Base-by-base conservation (phyloP, 306 rosid species). In the Crataegus laevigata region DNA sequence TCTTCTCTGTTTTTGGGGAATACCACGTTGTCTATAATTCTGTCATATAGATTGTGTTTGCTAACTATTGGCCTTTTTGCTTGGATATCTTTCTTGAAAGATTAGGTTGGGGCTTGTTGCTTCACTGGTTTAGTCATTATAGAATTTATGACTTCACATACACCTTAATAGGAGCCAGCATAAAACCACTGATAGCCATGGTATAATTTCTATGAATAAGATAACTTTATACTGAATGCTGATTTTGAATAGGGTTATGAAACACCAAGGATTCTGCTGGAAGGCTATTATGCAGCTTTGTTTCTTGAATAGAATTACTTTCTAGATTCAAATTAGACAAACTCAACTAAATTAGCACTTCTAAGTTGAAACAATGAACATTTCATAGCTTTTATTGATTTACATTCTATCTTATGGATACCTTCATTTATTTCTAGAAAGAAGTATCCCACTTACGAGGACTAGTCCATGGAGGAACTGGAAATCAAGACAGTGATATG, bases 381-480 rank as follows among this genome's bases (percentile, higher is more conserved):
- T 59, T 11, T 8, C 51, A 26, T 51, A 47, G 26, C 55, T 66
- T 32, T 3, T 47, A 14, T 30, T 15, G 25, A 58, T 60, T 60
- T 51, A 60, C 14, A 22, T 18, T 61, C 11, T 28, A 34, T 74
- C 77, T 74, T 38, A 64, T 28, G 66, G 67, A 45, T 74, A 61
- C 17, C 24, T 66, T 69, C 38, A 8, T 76, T 38, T 60, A 38
- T 55, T 74, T 79, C 45, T 85, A 94, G 99, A 94, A 85, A 87
- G 98, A 94, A 88, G 84, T 94, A 80, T 89, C 96, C 65, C 90
- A 80, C 64, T 82, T 92, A 67, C 96, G 87, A 69, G 89, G 92
- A 70, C 81, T 85, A 45, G 91, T 43, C 70, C 79, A 71, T 75
- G 96, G 92, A 72, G 93, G 87, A 76, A 67, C 64, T 32, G 96